Base-by-base conservation (phyloP, 2,329 filamentous ascomycete genomes). In the Salinomyces thailandicus region DNA sequence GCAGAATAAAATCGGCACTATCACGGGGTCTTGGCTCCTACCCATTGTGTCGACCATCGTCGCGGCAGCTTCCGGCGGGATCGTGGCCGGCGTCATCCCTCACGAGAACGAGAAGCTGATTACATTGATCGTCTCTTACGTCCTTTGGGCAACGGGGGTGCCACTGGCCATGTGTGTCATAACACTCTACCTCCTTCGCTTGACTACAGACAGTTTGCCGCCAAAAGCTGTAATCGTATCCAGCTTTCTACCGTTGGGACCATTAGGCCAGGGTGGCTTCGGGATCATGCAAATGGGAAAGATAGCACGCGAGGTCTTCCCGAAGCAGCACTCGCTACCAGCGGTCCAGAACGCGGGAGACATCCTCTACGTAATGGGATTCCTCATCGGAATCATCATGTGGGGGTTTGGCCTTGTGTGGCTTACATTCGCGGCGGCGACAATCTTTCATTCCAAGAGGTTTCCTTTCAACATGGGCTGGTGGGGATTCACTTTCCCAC, bases 151-250 rank as follows among this genome's bases (percentile, higher is more conserved):
- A 0, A 73, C 75, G 39, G 75, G 77, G 4, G 67, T 68, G 2
- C 72, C 71, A 0, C 58, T 84, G 34, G 72, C 77, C 2, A 69
- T 77, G 55, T 67, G 70, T 28, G 69, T 81, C 14, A 61, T 83
- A 17, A 74, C 73, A 8, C 69, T 84, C 24, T 85, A 84, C 57
- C 81, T 81, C 51, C 74, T 79, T 41, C 75, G 79, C 8, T 64
- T 85, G 7, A 75, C 73, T 3, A 55, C 83, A 2, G 72, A 83
- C 57, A 75, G 76, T 26, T 65, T 83, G 11, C 79, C 79, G 0
- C 71, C 77, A 1, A 67, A 72, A 33, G 79, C 81, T 50, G 72
- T 77, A 37, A 77, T 83, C 29, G 77, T 82, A 7, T 79, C 73
- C 2, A 72, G 75, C 5, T 80, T 83, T 46, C 60, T 84, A 0